Percentiles rank a stretch among this genome's conserved stretches.
These are phyloP conservation scores for Podaxis sp. DNA, from an alignment of 768 basidiomycete genomes.

Conservation along the genomic window DNA sequence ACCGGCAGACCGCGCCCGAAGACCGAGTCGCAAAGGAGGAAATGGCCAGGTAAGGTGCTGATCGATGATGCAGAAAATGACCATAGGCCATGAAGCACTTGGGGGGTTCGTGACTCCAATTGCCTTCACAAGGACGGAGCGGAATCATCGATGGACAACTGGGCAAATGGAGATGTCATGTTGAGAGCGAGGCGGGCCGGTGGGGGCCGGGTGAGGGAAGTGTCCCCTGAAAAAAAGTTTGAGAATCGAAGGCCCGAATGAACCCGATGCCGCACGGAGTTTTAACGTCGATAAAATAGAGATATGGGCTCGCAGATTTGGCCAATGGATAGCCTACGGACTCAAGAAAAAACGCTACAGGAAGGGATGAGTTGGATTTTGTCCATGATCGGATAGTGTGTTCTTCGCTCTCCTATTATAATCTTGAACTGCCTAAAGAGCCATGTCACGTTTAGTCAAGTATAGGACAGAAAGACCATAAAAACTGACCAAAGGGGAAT, in stretches of 20 bases:
- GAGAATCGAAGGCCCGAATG: background rate
- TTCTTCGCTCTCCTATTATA: background rate
- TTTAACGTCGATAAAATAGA: background rate
- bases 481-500: background rate
- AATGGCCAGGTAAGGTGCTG: constrained; percentile 1
- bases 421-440: background rate
- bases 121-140: constrained; percentile 2
- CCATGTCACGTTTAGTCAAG: background rate
- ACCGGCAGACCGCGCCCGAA: constrained; percentile 13
- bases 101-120: background rate
- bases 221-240: background rate
- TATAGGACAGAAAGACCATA: background rate
- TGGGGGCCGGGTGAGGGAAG: background rate
- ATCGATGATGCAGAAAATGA: constrained; percentile 5
- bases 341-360: too few relatives aligned
- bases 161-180: constrained; percentile 3
- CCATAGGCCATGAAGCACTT: background rate
- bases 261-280: background rate
- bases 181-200: background rate
- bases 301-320: background rate
- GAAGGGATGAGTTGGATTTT: background rate
- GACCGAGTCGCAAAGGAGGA: constrained; percentile 7
- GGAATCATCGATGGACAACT: background rate
- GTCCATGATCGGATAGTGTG: background rate
- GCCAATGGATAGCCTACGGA: too few relatives aligned